Evolutionary conservation across 1,139 yeast genomes (phyloP).

Genomic region (Lodderomyces jiufengensis): DNA sequence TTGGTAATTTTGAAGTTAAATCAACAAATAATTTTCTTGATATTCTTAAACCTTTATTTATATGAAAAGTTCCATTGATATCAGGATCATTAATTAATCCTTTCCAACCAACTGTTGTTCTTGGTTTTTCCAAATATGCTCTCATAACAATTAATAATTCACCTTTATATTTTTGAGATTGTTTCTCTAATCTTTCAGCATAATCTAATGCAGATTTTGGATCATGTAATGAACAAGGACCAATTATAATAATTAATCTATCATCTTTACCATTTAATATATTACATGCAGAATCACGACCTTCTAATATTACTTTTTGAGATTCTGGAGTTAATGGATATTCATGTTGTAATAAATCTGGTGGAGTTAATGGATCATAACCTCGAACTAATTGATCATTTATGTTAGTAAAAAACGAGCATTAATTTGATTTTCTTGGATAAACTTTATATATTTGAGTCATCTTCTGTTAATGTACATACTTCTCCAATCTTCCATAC

Average conservation of each 20-base stretch:
- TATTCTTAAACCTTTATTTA: conserved; percentile 88
- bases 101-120: conserved; percentile 99
- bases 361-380: conserved; percentile 88
- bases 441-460: no score
- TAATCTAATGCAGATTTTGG: conserved; percentile 85
- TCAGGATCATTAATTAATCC: conserved; percentile 97
- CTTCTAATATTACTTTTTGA: conserved; percentile 65
- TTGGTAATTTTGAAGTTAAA: conserved; percentile 77
- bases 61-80: conserved; percentile 86
- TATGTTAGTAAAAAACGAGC: conserved; percentile 15
- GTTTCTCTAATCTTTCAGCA: conserved; percentile 63
- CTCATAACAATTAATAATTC: conserved; percentile 90
- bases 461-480: conserved; percentile 22
- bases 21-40: conserved; percentile 84
- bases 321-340: conserved; percentile 63
- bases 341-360: conserved; percentile 78
- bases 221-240: conserved; percentile 97
- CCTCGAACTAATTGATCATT: conserved; percentile 40
- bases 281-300: conserved; percentile 71
- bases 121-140: conserved; percentile 96
- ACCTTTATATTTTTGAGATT: conserved; percentile 64
- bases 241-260: conserved; percentile 78
- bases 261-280: conserved; percentile 75
- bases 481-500: conserved; percentile 90
- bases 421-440: neutral